These are phyloP conservation scores for Eleusine indica DNA, from an alignment of 176 grass and related monocot species.

Conservation along the genomic window DNA sequence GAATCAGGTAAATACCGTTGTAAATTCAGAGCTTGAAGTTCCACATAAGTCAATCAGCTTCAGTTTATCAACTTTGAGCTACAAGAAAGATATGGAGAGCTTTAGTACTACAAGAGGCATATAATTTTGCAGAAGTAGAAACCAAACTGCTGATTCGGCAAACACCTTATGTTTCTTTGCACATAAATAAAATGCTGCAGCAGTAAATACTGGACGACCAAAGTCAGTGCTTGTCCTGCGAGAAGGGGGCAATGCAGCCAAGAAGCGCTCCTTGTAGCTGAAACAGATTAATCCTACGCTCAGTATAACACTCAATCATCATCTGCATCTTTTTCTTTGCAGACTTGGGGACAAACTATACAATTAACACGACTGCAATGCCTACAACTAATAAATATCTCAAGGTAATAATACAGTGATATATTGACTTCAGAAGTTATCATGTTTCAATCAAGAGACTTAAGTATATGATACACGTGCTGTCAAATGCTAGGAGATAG, in stretches of 20 bases:
- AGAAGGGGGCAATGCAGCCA: slow-evolving; percentile 76
- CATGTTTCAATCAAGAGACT: not conserved
- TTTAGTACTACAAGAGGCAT: slow-evolving; percentile 28
- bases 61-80: slow-evolving; percentile 96
- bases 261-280: slow-evolving; percentile 90
- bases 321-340: not conserved
- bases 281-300: not conserved
- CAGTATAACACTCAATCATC: not conserved
- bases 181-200: slow-evolving; percentile 91
- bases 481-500: not conserved
- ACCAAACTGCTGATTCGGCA: not conserved
- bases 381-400: not conserved
- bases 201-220: slow-evolving; percentile 79
- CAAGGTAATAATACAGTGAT: not conserved
- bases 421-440: not conserved
- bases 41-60: slow-evolving; percentile 89
- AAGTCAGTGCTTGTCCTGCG: slow-evolving; percentile 82
- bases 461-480: not conserved
- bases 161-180: slow-evolving; percentile 92
- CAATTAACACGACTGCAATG: not conserved
- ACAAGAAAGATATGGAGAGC: slow-evolving; percentile 9
- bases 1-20: slow-evolving; percentile 51
- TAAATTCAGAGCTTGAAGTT: slow-evolving; percentile 89
- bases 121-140: not conserved
- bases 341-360: not conserved